These are phyloP conservation scores for Apiospora aurea DNA, from an alignment of 2,329 filamentous ascomycete species.

Conservation along the genomic window DNA sequence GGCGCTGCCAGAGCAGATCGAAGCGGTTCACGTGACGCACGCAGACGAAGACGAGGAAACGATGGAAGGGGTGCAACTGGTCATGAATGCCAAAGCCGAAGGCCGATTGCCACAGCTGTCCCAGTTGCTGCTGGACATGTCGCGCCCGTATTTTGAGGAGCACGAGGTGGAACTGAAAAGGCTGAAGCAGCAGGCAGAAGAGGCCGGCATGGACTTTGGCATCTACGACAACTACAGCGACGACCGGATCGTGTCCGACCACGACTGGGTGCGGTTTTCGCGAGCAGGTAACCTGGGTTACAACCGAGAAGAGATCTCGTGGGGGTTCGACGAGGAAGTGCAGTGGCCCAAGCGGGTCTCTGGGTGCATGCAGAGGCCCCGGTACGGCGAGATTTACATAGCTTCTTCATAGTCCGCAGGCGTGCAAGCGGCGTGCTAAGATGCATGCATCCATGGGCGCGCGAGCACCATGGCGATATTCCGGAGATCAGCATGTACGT, in stretches of 20 bases:
- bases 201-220: slow-evolving; percentile 10
- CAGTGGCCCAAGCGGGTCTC: slow-evolving; percentile 23
- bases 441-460: not conserved
- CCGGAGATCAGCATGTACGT: not conserved
- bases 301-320: slow-evolving; percentile 21
- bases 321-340: slow-evolving; percentile 26
- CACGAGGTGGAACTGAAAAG: not conserved
- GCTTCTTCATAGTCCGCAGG: not conserved
- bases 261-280: not conserved
- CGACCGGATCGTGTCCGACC: not conserved
- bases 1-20: slow-evolving; percentile 27
- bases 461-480: not conserved
- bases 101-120: slow-evolving; percentile 19
- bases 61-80: slow-evolving; percentile 13
- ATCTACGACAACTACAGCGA: slow-evolving; percentile 26
- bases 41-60: slow-evolving; percentile 29
- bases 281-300: not conserved
- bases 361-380: slow-evolving; percentile 27
- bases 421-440: not conserved
- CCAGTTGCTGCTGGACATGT: slow-evolving; percentile 24
- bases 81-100: slow-evolving; percentile 22
- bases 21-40: slow-evolving; percentile 23
- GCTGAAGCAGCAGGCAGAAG: slow-evolving; percentile 1
- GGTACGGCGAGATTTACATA: not conserved
- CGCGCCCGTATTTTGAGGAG: not conserved